Evolutionary conservation across 345 rosid species (phyloP).

Genomic region (Camelina hispida): DNA sequence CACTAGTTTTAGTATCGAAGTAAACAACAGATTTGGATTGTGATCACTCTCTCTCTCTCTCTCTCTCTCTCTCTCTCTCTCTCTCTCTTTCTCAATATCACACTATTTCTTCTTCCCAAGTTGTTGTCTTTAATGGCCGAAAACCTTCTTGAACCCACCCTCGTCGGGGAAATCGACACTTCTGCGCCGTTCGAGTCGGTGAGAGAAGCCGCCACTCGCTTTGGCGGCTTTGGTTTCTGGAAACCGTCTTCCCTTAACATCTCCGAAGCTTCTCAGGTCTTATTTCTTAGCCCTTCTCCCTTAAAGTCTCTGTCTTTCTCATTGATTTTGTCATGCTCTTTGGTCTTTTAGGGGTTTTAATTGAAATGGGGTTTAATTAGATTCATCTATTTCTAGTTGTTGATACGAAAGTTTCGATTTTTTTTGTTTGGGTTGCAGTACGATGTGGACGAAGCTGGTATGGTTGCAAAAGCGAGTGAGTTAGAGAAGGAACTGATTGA

Average conservation of each 20-base stretch:
- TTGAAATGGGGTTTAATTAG: background rate
- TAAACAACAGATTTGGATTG: conserved; percentile 25
- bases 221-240: conserved; percentile 95
- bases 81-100: background rate
- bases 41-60: conserved; percentile 15
- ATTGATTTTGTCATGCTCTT: background rate
- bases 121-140: conserved; percentile 43
- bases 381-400: background rate
- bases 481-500: conserved; percentile 72
- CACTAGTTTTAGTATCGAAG: conserved; percentile 27
- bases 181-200: conserved; percentile 97
- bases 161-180: conserved; percentile 74
- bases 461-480: conserved; percentile 62
- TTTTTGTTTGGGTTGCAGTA: conserved; percentile 16
- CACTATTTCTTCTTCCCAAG: conserved; percentile 10
- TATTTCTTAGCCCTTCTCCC: background rate
- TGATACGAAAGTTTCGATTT: conserved; percentile 5
- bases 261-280: conserved; percentile 47
- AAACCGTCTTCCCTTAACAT: conserved; percentile 62
- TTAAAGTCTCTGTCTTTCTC: conserved; percentile 11
- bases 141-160: conserved; percentile 35
- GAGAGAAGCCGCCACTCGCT: conserved; percentile 82
- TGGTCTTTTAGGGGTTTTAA: conserved; percentile 24
- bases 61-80: conserved; percentile 13
- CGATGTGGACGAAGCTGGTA: conserved; percentile 44